Conservation (phyloP, 2,329 filamentous ascomycete genomes). For the Botrytis porri region DNA sequence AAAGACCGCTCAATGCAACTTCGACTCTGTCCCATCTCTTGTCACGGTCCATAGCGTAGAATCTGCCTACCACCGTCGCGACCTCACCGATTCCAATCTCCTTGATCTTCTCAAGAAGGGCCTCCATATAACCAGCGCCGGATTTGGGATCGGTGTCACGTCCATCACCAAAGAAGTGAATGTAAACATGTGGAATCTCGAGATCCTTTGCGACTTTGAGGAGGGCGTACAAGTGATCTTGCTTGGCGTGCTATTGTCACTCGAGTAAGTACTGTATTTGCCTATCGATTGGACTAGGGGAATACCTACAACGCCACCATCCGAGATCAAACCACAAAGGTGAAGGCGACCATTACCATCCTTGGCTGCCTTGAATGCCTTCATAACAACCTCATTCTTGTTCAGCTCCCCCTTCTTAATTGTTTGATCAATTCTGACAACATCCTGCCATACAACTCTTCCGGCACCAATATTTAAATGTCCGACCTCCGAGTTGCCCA, state of each 20-base stretch:
- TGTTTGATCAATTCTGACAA: constrained; percentile 90
- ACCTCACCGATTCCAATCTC: constrained; percentile 85
- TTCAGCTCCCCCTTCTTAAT: constrained; percentile 56
- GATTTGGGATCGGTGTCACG: constrained; percentile 98
- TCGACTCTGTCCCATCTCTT: constrained; percentile 98
- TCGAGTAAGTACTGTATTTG: constrained; percentile 22
- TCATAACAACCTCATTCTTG: constrained; percentile 41
- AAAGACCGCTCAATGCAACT: constrained; percentile 77
- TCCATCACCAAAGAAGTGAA: constrained; percentile 98
- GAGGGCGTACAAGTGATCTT: constrained; percentile 85
- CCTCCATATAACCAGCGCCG: constrained; percentile 80
- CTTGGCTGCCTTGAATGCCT: constrained; percentile 75
- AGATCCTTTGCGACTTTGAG: constrained; percentile 87
- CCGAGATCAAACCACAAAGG: constrained; percentile 85
- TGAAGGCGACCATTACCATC: constrained; percentile 89
- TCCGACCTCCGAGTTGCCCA: constrained; percentile 98
- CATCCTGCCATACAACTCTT: constrained; percentile 96
- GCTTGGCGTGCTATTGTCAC: constrained; percentile 73
- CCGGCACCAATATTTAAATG: constrained; percentile 98
- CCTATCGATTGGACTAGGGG: constrained; percentile 9
- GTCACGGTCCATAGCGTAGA: constrained; percentile 99
- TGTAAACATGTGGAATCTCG: constrained; percentile 85
- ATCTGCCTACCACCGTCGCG: constrained; percentile 89
- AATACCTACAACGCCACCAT: constrained; percentile 79
- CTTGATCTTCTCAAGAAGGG: constrained; percentile 75